phyloP scores from a whole-genome alignment of 1,139 yeast species.

The Kodamaea derodonti region DNA sequence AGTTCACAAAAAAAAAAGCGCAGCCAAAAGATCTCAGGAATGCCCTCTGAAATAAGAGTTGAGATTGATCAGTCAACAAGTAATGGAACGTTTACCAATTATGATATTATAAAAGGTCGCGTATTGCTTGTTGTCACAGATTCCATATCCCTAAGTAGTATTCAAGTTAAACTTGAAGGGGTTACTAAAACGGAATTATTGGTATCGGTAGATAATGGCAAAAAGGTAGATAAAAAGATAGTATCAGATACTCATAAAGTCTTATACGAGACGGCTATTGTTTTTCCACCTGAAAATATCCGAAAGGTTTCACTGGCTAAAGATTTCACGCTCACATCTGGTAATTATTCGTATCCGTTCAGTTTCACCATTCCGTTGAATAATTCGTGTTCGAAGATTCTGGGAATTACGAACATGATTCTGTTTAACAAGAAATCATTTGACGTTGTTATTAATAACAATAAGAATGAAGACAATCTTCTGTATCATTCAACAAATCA shows the following conservation, averaged over 20 bases:
- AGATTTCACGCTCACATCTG: constrained; percentile 60
- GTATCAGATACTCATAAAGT: constrained; percentile 51
- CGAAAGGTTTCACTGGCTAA: constrained; percentile 43
- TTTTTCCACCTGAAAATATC: constrained; percentile 60
- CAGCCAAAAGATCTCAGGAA: too few relatives aligned
- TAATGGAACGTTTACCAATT: constrained; percentile 49
- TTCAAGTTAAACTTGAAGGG: constrained; percentile 61
- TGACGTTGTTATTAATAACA: constrained; percentile 31
- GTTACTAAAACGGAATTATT: constrained; percentile 38
- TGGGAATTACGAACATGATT: constrained; percentile 41
- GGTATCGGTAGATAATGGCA: constrained; percentile 16
- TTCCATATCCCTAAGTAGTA: constrained; percentile 46
- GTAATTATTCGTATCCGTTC: constrained; percentile 57
- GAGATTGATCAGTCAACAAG: constrained; percentile 35
- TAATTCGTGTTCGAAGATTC: constrained; percentile 43
- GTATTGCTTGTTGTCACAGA: constrained; percentile 42
- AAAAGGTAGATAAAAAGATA: constrained; percentile 15
- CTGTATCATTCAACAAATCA: constrained; percentile 35
- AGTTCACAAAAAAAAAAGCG: too few relatives aligned
- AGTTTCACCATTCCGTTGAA: constrained; percentile 51
- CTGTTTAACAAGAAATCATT: constrained; percentile 30
- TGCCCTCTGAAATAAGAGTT: constrained; percentile 25
- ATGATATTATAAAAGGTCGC: constrained; percentile 47
- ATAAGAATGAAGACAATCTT: constrained; percentile 10
- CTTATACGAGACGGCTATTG: constrained; percentile 50